Base-by-base conservation (phyloP, 495 filamentous ascomycete genomes). In the Tuber microsphaerosporum region DNA sequence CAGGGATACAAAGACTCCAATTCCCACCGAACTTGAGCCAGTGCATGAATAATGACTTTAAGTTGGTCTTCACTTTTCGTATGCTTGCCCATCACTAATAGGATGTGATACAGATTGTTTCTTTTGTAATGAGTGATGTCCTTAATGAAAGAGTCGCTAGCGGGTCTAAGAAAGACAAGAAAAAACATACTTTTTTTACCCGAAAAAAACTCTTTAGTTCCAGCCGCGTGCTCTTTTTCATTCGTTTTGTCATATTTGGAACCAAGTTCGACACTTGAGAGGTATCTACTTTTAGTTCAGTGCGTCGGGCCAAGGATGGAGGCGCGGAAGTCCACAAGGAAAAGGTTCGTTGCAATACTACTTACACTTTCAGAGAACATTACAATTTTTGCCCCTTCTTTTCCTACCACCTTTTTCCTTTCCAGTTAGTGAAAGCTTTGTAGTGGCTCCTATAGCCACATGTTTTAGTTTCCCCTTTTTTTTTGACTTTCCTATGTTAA, bases 91-190 rank as follows among this genome's bases (percentile, higher is more conserved):
- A 1, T 34, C 26, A 34, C 26, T 65, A 65, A 65, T 10, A 19
- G 56, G 17, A 45, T 31, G 45, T 46, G 72, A 22, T 79, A 17
- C 41, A 79, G 77, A 37, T 41, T 74, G 46, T 71, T 34, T 45
- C 20, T 75, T 73, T 22, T 79, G 61, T 75, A 73, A 79, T 17
- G 77, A 79, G 76, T 79, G 76, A 79, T 79, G 77, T 68, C 76
- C 44, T 75, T 75, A 69, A 79, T 44, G 76, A 79, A 79, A 46
- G 75, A 77, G 34, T 41, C 69, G n/a, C 71, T 71, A 71, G 65
- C 74, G 72, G 71, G 74, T 73, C 46, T 71, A 71, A 72, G 69
- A 73, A 78, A 78, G 75, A 73, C 73, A 76, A 73, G 70, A 78
- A 78, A 79, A 41, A 41, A 41, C 34, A 46, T 61, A n/a, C 19